phyloP scores from a whole-genome alignment of 2,329 filamentous ascomycete genomes.

The Trichoderma sp. region DNA sequence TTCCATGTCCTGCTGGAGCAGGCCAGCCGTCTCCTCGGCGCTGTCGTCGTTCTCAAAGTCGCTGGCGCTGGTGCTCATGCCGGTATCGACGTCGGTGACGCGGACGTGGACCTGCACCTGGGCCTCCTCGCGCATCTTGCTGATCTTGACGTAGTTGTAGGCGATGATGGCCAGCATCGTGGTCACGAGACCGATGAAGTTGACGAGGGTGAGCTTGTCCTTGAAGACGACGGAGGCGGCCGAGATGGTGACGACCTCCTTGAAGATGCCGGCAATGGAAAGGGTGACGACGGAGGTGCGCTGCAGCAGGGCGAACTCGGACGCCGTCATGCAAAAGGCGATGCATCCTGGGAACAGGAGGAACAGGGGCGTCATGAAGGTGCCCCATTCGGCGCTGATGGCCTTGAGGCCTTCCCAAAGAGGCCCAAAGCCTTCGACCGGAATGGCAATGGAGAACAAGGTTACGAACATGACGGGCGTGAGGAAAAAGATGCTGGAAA shows the following conservation, averaged over 20 bases:
- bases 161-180: slow-evolving; percentile 83
- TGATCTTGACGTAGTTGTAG: slow-evolving; percentile 95
- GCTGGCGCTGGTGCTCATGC: slow-evolving; percentile 42
- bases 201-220: slow-evolving; percentile 83
- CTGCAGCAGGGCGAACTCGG: slow-evolving; percentile 92
- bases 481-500: slow-evolving; percentile 96
- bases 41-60: slow-evolving; percentile 48
- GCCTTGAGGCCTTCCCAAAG: slow-evolving; percentile 66
- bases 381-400: slow-evolving; percentile 69
- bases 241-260: slow-evolving; percentile 94
- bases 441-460: slow-evolving; percentile 77
- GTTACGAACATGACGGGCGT: slow-evolving; percentile 93
- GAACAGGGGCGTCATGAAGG: slow-evolving; percentile 66
- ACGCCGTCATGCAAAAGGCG: slow-evolving; percentile 94
- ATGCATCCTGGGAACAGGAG: slow-evolving; percentile 87
- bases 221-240: slow-evolving; percentile 87
- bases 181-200: slow-evolving; percentile 81
- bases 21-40: slow-evolving; percentile 50
- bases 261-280: slow-evolving; percentile 97
- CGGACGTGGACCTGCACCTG: slow-evolving; percentile 52
- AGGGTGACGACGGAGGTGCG: slow-evolving; percentile 95
- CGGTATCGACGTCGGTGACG: slow-evolving; percentile 41
- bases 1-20: slow-evolving; percentile 48
- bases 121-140: slow-evolving; percentile 82
- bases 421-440: slow-evolving; percentile 76